Conservation (phyloP, 2,329 filamentous ascomycete species). For the Aspergillus novofumigatus region DNA sequence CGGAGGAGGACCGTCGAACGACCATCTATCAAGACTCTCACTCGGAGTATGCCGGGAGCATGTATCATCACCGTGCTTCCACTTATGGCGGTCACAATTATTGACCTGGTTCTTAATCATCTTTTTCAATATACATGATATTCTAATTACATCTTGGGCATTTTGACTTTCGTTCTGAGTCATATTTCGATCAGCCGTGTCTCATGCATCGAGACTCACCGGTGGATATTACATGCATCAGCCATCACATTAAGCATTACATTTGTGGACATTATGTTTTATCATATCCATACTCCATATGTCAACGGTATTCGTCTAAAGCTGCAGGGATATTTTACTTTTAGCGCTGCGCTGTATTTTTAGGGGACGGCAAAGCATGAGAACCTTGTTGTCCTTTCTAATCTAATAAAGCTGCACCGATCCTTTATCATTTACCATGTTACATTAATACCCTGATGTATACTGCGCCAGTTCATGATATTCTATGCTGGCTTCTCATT, state of each 20-base stretch:
- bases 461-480: too few species aligned
- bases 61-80: conserved; percentile 40
- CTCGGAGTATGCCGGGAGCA: conserved; percentile 43
- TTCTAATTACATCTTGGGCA: too few species aligned
- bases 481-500: too few species aligned
- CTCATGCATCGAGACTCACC: background rate
- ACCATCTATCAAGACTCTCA: conserved; percentile 64
- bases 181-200: too few species aligned
- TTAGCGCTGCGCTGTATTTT: background rate
- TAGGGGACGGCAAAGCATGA: background rate
- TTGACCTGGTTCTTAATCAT: conserved; percentile 13
- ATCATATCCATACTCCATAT: background rate
- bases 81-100: conserved; percentile 37
- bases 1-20: conserved; percentile 71
- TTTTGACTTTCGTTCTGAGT: too few species aligned
- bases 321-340: background rate
- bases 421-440: background rate
- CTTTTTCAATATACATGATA: background rate
- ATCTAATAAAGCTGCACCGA: background rate
- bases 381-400: background rate
- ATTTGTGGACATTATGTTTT: background rate
- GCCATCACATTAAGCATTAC: background rate
- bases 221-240: background rate
- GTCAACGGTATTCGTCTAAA: too few species aligned
- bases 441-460: too few species aligned